These are phyloP conservation scores for Flaveria bidentis DNA, from an alignment of 129 eudicot species.

Conservation along the genomic window DNA sequence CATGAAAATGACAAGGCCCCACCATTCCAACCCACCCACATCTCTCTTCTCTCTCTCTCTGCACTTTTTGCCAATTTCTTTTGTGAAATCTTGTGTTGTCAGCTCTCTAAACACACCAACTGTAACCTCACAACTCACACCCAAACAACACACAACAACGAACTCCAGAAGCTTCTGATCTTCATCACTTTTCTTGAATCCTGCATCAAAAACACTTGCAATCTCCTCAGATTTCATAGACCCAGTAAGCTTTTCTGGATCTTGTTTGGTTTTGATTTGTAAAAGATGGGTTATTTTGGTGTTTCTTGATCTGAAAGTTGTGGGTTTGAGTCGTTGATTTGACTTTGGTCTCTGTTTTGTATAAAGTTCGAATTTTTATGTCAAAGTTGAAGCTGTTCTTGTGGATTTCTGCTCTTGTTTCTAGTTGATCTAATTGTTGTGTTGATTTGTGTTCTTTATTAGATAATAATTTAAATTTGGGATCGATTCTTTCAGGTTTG, in stretches of 20 bases:
- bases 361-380: neutral
- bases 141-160: conserved; percentile 18
- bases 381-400: neutral
- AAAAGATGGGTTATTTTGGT: neutral
- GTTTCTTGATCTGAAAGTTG: conserved; percentile 26
- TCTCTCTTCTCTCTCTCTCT: conserved; percentile 11
- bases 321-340: conserved; percentile 13
- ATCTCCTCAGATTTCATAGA: neutral
- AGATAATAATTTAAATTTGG: neutral
- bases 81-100: conserved; percentile 36
- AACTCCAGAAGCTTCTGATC: conserved; percentile 16
- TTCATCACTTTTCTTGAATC: neutral
- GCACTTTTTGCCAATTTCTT: conserved; percentile 39
- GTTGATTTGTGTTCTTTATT: conserved; percentile 14
- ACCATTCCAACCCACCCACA: conserved; percentile 31
- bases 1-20: conserved; percentile 41
- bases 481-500: conserved; percentile 6
- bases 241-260: conserved; percentile 31
- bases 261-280: conserved; percentile 25
- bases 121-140: conserved; percentile 35
- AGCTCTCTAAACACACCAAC: conserved; percentile 29
- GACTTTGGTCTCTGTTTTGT: neutral
- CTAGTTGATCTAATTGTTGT: neutral
- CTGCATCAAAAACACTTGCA: conserved; percentile 17
- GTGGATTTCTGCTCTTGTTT: neutral